Conservation (phyloP, 2,329 filamentous ascomycete species). For the Penicillium brevicompactum region DNA sequence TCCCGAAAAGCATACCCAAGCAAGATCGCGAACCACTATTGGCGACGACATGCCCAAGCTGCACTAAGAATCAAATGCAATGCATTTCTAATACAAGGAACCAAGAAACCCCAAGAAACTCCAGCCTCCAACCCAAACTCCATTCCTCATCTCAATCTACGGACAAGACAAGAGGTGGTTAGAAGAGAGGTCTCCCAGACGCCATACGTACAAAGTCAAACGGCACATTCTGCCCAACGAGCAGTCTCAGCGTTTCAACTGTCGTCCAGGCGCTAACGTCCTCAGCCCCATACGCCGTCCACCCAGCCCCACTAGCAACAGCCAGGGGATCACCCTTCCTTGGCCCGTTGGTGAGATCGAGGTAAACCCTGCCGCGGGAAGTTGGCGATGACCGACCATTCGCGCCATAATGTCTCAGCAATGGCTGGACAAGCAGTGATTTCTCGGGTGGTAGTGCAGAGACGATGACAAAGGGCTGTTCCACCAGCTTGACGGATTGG, state of each 20-base stretch:
- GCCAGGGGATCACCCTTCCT: conserved; percentile 69
- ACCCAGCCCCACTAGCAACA: conserved; percentile 73
- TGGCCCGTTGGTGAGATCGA: conserved; percentile 72
- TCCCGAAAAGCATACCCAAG: not conserved
- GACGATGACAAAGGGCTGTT: conserved; percentile 79
- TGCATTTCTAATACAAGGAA: not conserved
- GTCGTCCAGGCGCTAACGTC: conserved; percentile 84
- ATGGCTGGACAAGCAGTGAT: conserved; percentile 73
- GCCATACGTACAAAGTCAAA: conserved; percentile 84
- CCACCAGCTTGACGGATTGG: conserved; percentile 77
- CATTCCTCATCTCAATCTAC: not conserved
- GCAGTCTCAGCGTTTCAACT: conserved; percentile 74
- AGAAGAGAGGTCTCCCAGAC: conserved; percentile 58
- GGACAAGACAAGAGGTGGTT: conserved; percentile 17
- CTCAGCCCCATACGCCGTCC: conserved; percentile 75
- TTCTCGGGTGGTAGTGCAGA: conserved; percentile 79
- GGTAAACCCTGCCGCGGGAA: conserved; percentile 67
- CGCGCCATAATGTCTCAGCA: conserved; percentile 70
- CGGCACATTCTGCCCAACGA: conserved; percentile 84
- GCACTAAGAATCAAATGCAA: not conserved
- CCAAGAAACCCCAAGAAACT: not conserved
- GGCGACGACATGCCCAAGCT: not conserved
- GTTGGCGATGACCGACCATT: conserved; percentile 41
- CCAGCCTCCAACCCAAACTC: not conserved
- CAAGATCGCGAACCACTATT: no score